Base-by-base conservation (phyloP, 202 grass and related monocot species). In the Tripidium arundinaceum region DNA sequence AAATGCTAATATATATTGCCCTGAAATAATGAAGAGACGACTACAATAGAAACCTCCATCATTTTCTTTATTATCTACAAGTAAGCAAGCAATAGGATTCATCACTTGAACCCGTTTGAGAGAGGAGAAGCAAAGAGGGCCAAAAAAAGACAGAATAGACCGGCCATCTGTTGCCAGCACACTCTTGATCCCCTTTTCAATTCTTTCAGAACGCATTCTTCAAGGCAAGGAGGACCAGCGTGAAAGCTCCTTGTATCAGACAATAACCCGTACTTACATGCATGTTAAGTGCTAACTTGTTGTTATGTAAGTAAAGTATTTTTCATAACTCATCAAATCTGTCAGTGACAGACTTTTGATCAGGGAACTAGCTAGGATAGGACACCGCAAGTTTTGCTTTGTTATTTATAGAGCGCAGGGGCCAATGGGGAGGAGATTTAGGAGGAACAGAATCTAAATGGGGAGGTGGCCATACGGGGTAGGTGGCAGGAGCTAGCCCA, bases 391-490 rank as follows among this genome's bases (percentile, higher is more conserved):
- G 71, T 63, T 76, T 86, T 71, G 29, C 24, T 42, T 77, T 75
- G 84, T 86, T 86, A 86, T 86, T 86, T 76, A 86, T 82, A 82
- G 78, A 19, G 65, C 64, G 43, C 58, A 29, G 29, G 42, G 54
- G 19, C 29, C 50, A 81, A 86, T 70, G 33, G 41, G 41, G 50
- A 81, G 78, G 78, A 86, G 78, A 86, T 70, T 86, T 70, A 81
- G 84, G 78, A 76, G 78, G 52, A 86, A 69, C 63, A 67, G 72
- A 68, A 69, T 61, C 65, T 86, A 86, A 86, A 76, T 62, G 54
- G 52, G 71, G 78, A 16, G 63, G 57, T 49, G 34, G 52, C 84
- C 84, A 63, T 76, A 61, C 50, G 61, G 37, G 69, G 60, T 75
- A 76, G 84, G 84, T 86, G 57, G 39, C 70, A 81, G 62, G 68